Evolutionary conservation across 495 filamentous ascomycete genomes (phyloP).

Genomic region (Penicillium crystallinum): DNA sequence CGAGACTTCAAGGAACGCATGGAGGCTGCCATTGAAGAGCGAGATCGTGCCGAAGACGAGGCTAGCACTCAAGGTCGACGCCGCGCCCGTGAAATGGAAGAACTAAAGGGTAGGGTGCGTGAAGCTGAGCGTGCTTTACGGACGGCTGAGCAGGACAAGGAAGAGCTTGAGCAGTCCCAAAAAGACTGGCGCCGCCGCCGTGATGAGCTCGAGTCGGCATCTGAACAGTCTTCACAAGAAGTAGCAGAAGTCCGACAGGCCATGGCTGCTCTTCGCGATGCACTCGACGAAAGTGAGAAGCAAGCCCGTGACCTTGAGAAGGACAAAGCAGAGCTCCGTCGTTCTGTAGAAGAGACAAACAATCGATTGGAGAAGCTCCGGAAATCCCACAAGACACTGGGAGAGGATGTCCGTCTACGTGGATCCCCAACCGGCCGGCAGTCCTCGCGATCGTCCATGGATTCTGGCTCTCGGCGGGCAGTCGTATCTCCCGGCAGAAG

Average conservation of each 20-base stretch:
- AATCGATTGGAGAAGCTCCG: slow-evolving; percentile 71
- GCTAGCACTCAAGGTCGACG: slow-evolving; percentile 69
- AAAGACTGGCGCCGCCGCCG: slow-evolving; percentile 67
- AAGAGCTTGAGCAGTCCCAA: slow-evolving; percentile 64
- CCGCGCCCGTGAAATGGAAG: slow-evolving; percentile 78
- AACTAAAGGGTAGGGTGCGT: slow-evolving; percentile 68
- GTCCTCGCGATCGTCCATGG: slow-evolving; percentile 60
- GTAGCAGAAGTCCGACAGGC: slow-evolving; percentile 67
- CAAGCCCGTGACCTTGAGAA: slow-evolving; percentile 76
- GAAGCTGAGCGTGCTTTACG: slow-evolving; percentile 76
- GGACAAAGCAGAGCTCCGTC: slow-evolving; percentile 69
- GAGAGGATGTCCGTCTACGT: slow-evolving; percentile 37
- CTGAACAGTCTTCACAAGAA: slow-evolving; percentile 65
- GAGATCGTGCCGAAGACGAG: slow-evolving; percentile 90
- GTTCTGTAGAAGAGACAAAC: slow-evolving; percentile 71
- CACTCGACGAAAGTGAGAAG: slow-evolving; percentile 81
- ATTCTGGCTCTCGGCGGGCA: slow-evolving; percentile 51
- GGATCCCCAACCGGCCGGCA: slow-evolving; percentile 41
- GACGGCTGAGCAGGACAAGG: slow-evolving; percentile 59
- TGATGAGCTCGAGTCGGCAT: slow-evolving; percentile 66
- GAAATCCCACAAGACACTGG: slow-evolving; percentile 58
- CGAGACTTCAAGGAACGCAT: slow-evolving; percentile 86
- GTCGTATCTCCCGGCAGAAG: slow-evolving; percentile 36
- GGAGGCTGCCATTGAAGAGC: slow-evolving; percentile 84
- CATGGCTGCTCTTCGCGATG: slow-evolving; percentile 71